These are phyloP conservation scores for Pythium scleroteichum DNA, from an alignment of 352 stramenopile species.

Conservation along the genomic window DNA sequence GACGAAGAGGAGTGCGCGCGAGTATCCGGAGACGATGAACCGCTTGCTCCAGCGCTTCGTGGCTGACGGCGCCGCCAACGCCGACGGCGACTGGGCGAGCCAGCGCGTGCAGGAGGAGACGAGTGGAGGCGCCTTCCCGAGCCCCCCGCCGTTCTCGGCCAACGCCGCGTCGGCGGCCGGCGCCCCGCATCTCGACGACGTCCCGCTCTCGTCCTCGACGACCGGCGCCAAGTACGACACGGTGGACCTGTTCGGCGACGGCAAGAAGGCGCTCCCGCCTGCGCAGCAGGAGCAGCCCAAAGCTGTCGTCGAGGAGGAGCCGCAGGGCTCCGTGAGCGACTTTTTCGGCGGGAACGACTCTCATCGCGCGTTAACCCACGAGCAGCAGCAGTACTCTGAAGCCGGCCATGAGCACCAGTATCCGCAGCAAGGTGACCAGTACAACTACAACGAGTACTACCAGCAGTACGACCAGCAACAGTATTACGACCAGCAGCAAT, in stretches of 20 bases:
- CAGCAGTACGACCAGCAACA: constrained; percentile 9
- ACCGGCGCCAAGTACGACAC: constrained; percentile 30
- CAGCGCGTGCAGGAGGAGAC: constrained; percentile 23
- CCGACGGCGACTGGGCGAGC: constrained; percentile 20
- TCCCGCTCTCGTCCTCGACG: constrained; percentile 33
- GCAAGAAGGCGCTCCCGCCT: constrained; percentile 10
- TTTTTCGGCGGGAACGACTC: constrained; percentile 8
- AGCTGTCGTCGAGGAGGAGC: neutral
- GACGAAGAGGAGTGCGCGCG: neutral
- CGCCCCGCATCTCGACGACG: constrained; percentile 29
- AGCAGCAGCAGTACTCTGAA: constrained; percentile 7
- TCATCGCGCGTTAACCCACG: no score
- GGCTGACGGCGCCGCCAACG: constrained; percentile 19
- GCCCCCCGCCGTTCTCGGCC: neutral
- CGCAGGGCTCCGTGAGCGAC: constrained; percentile 6
- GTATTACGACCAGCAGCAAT: constrained; percentile 11
- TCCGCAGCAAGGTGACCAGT: neutral
- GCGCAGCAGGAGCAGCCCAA: neutral
- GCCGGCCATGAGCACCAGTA: constrained; percentile 6
- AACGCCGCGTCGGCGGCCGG: neutral
- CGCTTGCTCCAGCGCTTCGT: constrained; percentile 65
- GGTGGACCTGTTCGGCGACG: constrained; percentile 33
- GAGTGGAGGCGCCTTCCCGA: neutral
- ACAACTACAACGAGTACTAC: constrained; percentile 17
- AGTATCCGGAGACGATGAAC: constrained; percentile 39